These are phyloP conservation scores for Castanopsis chinensis DNA, from an alignment of 306 rosid species.

Conservation along the genomic window DNA sequence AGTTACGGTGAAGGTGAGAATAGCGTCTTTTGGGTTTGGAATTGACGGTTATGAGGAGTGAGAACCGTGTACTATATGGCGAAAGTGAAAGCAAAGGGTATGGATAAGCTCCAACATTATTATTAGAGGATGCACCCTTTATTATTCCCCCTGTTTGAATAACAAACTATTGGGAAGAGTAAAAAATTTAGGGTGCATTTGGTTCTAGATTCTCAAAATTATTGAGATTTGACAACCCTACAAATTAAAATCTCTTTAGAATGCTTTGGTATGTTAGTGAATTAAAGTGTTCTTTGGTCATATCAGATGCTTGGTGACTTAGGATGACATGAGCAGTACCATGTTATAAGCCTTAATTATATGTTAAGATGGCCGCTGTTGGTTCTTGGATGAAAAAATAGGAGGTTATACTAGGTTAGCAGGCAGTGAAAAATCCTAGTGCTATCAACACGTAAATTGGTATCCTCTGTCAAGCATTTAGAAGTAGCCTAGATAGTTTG, in stretches of 20 bases:
- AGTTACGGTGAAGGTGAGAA: background rate
- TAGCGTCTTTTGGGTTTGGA: background rate
- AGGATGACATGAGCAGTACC: background rate
- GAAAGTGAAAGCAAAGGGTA: too few relatives aligned
- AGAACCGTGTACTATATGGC: too few relatives aligned
- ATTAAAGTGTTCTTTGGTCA: background rate
- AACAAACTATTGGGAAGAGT: background rate
- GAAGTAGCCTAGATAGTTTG: background rate
- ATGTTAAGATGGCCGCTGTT: background rate
- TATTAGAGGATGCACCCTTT: background rate
- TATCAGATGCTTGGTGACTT: background rate
- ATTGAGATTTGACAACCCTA: background rate
- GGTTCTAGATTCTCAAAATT: background rate
- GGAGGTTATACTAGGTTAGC: background rate
- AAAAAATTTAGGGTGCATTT: background rate
- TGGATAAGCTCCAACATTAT: too few relatives aligned
- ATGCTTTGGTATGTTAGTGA: background rate
- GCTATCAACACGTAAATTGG: background rate
- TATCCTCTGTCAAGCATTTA: background rate
- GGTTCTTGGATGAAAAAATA: background rate
- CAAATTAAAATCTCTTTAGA: background rate
- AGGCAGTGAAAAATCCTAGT: background rate
- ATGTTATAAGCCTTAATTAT: background rate
- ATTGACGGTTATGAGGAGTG: background rate
- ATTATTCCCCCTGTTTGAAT: background rate